A percentile compares a stretch with the other conserved stretches of the same genome.
Conservation (phyloP, 2,329 filamentous ascomycete species). For the Hymenotorrendiella dingleyae region DNA sequence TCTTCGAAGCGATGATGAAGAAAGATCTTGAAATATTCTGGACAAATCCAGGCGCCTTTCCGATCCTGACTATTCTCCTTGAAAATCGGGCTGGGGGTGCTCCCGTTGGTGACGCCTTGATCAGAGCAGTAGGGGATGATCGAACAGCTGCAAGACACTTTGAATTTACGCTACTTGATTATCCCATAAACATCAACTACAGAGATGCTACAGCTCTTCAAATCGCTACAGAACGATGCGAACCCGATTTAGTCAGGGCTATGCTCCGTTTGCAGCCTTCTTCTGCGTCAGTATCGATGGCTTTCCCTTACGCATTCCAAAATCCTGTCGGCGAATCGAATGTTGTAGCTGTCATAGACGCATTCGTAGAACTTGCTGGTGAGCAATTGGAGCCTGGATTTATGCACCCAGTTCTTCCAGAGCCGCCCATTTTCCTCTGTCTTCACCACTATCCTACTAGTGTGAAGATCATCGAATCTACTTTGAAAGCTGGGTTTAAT, state of each 20-base stretch:
- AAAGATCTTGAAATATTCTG: constrained; percentile 3
- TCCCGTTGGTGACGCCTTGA: constrained; percentile 45
- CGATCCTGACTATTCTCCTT: constrained; percentile 41
- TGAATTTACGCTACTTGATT: constrained; percentile 42
- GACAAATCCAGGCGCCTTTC: constrained; percentile 1
- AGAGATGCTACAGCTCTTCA: constrained; percentile 49
- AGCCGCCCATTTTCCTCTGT: constrained; percentile 46
- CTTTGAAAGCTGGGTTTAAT: constrained; percentile 53
- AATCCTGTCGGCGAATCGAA: constrained; percentile 43
- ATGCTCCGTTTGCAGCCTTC: constrained; percentile 47
- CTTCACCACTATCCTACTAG: constrained; percentile 51
- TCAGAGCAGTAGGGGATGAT: constrained; percentile 46
- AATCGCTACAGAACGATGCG: constrained; percentile 46
- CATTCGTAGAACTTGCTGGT: constrained; percentile 46
- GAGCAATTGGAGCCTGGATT: constrained; percentile 44
- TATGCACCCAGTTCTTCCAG: constrained; percentile 37
- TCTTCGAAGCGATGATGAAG: constrained; percentile 4
- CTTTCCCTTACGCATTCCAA: constrained; percentile 49
- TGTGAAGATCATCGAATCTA: constrained; percentile 41
- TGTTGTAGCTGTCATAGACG: constrained; percentile 40
- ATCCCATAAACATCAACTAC: constrained; percentile 48
- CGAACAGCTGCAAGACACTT: constrained; percentile 41
- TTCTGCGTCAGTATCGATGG: constrained; percentile 43
- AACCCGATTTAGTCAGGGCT: constrained; percentile 42
- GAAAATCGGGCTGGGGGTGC: constrained; percentile 44